Conservation (phyloP, 164 flowering plant genomes). For the Taxillus chinensis region DNA sequence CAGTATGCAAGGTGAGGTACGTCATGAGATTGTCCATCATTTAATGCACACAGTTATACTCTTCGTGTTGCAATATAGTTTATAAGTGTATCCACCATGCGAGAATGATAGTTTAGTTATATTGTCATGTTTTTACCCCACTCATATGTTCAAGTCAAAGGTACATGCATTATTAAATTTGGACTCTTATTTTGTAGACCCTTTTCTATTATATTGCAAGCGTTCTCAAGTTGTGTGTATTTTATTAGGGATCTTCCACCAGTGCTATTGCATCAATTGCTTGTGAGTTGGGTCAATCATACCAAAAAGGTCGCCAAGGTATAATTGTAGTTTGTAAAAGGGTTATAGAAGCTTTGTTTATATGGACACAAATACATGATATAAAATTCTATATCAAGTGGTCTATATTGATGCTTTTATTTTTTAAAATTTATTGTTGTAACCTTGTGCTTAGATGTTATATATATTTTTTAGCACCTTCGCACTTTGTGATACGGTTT, state of each 20-base stretch:
- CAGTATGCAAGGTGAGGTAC: conserved; percentile 53
- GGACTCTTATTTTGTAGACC: too few relatives aligned
- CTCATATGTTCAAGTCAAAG: too few relatives aligned
- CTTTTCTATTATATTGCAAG: neutral
- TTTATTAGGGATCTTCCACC: conserved; percentile 48
- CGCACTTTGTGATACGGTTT: too few relatives aligned
- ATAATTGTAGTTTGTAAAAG: conserved; percentile 5
- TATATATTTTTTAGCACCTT: too few relatives aligned
- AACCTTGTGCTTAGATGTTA: too few relatives aligned
- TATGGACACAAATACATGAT: neutral
- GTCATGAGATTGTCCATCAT: neutral
- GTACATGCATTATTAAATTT: too few relatives aligned
- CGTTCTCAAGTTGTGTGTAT: conserved; percentile 5
- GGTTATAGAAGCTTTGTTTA: neutral
- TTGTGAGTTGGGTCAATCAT: conserved; percentile 47
- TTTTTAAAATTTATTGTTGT: neutral
- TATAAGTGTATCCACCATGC: too few relatives aligned
- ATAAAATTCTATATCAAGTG: neutral
- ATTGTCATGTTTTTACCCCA: too few relatives aligned
- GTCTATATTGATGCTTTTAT: neutral
- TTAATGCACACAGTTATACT: too few relatives aligned
- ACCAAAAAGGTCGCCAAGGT: conserved; percentile 45
- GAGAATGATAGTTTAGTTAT: too few relatives aligned
- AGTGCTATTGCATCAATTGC: conserved; percentile 32
- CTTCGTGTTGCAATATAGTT: too few relatives aligned